Percentiles rank a stretch among this genome's conserved stretches.
Conservation (phyloP, 2,329 filamentous ascomycete genomes). For the Myriosclerotinia scirpicola region DNA sequence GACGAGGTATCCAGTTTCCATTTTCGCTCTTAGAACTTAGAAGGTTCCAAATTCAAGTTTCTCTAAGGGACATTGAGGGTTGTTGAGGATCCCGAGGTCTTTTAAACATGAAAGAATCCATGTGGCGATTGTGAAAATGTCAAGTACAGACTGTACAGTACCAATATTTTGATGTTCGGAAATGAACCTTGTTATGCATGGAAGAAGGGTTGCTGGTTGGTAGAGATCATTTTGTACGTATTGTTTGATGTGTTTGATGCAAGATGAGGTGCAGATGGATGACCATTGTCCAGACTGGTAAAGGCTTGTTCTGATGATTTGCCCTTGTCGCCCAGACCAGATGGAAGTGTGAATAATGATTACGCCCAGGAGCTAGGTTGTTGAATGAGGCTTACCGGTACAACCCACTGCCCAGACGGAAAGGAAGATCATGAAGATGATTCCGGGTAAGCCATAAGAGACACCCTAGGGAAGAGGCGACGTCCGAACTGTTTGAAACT, state of each 20-base stretch:
- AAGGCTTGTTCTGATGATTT: not conserved
- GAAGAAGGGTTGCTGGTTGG: not conserved
- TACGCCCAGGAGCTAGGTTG: not conserved
- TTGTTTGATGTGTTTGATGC: not conserved
- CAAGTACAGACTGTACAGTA: too few species aligned
- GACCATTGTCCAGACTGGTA: not conserved
- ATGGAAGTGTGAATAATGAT: not conserved
- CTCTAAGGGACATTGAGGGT: not conserved
- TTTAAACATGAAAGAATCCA: not conserved
- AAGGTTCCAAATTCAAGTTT: not conserved
- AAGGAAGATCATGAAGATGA: not conserved
- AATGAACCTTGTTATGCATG: not conserved
- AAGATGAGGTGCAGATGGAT: slow-evolving; percentile 8
- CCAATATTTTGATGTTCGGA: too few species aligned
- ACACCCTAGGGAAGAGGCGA: slow-evolving; percentile 4
- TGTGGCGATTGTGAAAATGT: too few species aligned
- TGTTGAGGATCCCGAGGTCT: too few species aligned
- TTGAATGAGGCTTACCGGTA: not conserved
- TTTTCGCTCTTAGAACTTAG: too few species aligned
- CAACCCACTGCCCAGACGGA: too few species aligned
- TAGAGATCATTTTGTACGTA: too few species aligned
- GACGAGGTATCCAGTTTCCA: slow-evolving; percentile 5
- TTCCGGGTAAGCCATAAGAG: not conserved
- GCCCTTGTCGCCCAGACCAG: not conserved
- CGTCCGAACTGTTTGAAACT: not conserved